Percentiles rank a stretch among this genome's conserved stretches.
Conservation (phyloP, 495 filamentous ascomycete species). For the Daldinia grandis region DNA sequence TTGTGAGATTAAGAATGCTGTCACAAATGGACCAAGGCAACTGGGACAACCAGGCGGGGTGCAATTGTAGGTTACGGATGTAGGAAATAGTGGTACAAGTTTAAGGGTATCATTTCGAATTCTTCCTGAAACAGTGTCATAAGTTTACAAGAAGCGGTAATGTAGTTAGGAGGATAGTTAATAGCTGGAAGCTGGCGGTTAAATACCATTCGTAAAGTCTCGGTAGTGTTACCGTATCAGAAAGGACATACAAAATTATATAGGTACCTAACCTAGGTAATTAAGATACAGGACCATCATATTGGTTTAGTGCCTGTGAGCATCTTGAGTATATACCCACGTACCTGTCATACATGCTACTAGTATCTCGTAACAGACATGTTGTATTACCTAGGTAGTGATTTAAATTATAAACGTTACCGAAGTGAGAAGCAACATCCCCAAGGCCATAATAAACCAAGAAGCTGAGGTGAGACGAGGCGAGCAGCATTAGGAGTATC, state of each 20-base stretch:
- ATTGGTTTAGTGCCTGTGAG: no score
- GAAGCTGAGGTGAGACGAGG: not conserved
- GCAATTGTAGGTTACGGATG: not conserved
- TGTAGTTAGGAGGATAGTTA: not conserved
- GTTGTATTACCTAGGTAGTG: not conserved
- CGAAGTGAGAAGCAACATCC: not conserved
- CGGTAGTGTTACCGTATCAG: not conserved
- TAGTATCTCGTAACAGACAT: no score
- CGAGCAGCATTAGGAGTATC: not conserved
- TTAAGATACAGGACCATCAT: no score
- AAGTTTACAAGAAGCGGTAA: not conserved
- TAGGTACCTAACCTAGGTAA: no score
- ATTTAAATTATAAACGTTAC: not conserved
- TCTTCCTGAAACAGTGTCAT: not conserved
- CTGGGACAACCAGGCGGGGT: not conserved
- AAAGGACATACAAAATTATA: not conserved
- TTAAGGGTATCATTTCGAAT: not conserved
- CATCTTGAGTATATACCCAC: no score
- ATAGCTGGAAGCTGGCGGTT: not conserved
- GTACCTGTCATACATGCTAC: no score
- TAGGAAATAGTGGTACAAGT: not conserved
- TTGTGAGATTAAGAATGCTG: not conserved
- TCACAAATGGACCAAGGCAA: not conserved
- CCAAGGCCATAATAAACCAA: not conserved
- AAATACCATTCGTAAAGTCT: not conserved